A percentile compares a stretch with the other conserved stretches of the same genome.
phyloP scores from a whole-genome alignment of 441 rosid species.

The Hura crepitans region DNA sequence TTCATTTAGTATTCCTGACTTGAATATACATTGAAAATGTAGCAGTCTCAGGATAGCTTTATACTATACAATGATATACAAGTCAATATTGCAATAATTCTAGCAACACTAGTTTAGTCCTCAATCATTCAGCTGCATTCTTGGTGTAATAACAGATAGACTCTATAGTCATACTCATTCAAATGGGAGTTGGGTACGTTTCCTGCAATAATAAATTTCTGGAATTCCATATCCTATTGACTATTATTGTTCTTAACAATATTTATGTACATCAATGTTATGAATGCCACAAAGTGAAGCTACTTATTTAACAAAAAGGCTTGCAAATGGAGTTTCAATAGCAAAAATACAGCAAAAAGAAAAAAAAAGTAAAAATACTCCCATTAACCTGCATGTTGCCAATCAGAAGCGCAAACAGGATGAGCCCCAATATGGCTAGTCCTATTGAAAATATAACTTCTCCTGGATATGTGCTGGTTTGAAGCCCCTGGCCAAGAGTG shows the following conservation, averaged over 20 bases:
- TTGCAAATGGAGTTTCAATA: neutral
- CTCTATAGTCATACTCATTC: neutral
- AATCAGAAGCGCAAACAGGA: constrained; percentile 93
- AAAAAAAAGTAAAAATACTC: neutral
- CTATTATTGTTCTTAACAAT: neutral
- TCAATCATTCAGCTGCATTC: neutral
- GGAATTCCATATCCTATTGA: neutral
- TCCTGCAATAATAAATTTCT: neutral
- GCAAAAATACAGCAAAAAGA: neutral
- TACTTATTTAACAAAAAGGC: neutral
- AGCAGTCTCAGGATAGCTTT: neutral
- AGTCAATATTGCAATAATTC: neutral
- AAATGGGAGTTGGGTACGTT: neutral
- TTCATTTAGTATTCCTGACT: neutral
- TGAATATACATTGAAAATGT: neutral
- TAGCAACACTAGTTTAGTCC: neutral
- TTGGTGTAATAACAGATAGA: neutral
- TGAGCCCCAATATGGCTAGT: constrained; percentile 83
- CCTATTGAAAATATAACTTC: constrained; percentile 87
- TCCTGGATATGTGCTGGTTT: constrained; percentile 85
- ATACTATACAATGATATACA: neutral
- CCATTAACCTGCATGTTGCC: constrained; percentile 93
- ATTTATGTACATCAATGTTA: neutral
- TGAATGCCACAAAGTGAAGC: neutral
- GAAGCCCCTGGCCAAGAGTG: constrained; percentile 97